These are phyloP conservation scores for Hyphopichia buzzinii DNA, from an alignment of 1,139 yeast species.

Conservation along the genomic window DNA sequence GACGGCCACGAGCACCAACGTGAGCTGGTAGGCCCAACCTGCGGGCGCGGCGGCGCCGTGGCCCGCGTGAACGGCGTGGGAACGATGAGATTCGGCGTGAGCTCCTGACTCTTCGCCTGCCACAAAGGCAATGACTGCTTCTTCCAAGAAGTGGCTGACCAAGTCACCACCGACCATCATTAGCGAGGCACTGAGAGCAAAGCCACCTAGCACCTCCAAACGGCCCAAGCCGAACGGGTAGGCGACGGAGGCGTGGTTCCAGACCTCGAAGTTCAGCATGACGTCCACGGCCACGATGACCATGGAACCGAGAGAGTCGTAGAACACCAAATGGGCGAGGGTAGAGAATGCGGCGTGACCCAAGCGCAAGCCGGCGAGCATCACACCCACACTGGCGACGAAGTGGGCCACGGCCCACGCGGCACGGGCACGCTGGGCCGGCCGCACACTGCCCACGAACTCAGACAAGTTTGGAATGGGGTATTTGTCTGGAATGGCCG, in stretches of 20 bases:
- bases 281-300: slow-evolving; percentile 72
- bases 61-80: slow-evolving; percentile 55
- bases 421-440: slow-evolving; percentile 55
- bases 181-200: slow-evolving; percentile 80
- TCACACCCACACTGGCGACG: slow-evolving; percentile 52
- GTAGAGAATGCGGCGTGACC: slow-evolving; percentile 69
- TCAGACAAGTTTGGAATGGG: slow-evolving; percentile 77
- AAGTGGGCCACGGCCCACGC: slow-evolving; percentile 68
- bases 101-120: slow-evolving; percentile 26
- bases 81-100: slow-evolving; percentile 28
- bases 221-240: slow-evolving; percentile 92
- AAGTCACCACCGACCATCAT: slow-evolving; percentile 90
- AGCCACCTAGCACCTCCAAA: slow-evolving; percentile 81
- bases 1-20: slow-evolving; percentile 25
- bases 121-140: slow-evolving; percentile 52
- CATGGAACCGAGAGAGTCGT: slow-evolving; percentile 80
- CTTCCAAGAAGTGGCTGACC: slow-evolving; percentile 81
- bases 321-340: slow-evolving; percentile 80
- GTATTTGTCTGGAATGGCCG: slow-evolving; percentile 71
- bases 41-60: slow-evolving; percentile 26
- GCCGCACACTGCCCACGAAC: slow-evolving; percentile 52
- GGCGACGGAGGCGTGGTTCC: slow-evolving; percentile 80
- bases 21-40: slow-evolving; percentile 33
- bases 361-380: slow-evolving; percentile 57
- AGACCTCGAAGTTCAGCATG: slow-evolving; percentile 85